Evolutionary conservation across 768 basidiomycete genomes (phyloP).

Genomic region (Tricholoma hemisulphureum): DNA sequence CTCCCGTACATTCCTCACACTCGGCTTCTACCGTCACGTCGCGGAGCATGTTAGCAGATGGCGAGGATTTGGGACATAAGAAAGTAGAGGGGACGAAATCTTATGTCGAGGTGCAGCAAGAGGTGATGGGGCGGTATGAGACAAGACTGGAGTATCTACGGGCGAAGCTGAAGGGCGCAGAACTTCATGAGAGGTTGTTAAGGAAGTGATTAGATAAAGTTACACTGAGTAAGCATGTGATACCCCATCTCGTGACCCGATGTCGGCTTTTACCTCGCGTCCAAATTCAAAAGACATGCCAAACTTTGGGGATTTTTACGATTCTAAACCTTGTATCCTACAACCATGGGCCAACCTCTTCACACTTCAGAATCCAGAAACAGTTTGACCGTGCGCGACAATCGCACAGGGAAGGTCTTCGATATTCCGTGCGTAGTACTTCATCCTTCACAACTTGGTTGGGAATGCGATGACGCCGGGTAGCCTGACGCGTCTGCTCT

Average conservation of each 20-base stretch:
- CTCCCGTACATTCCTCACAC: conserved; percentile 41
- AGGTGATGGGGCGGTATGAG: conserved; percentile 67
- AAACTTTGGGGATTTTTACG: neutral
- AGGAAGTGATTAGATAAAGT: conserved; percentile 26
- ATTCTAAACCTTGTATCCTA: neutral
- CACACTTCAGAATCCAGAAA: conserved; percentile 19
- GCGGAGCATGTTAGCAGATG: conserved; percentile 33
- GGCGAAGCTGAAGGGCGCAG: conserved; percentile 73
- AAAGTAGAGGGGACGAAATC: conserved; percentile 18
- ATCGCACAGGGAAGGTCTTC: conserved; percentile 80
- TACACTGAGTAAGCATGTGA: conserved; percentile 1
- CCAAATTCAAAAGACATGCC: neutral
- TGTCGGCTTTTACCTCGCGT: conserved; percentile 6
- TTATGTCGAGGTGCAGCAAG: conserved; percentile 62
- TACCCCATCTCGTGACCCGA: neutral
- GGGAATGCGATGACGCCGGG: neutral
- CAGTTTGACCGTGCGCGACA: conserved; percentile 70
- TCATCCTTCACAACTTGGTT: neutral
- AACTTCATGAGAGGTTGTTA: conserved; percentile 54
- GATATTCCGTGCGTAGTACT: conserved; percentile 59
- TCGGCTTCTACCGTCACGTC: conserved; percentile 53
- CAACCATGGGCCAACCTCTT: conserved; percentile 16
- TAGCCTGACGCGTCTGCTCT: neutral
- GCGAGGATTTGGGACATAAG: conserved; percentile 17
- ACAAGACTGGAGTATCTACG: conserved; percentile 71